A percentile compares a stretch with the other conserved stretches of the same genome.
These are phyloP conservation scores for Phaeosphaeriaceae sp. DNA, from an alignment of 2,329 filamentous ascomycete species.

Conservation along the genomic window DNA sequence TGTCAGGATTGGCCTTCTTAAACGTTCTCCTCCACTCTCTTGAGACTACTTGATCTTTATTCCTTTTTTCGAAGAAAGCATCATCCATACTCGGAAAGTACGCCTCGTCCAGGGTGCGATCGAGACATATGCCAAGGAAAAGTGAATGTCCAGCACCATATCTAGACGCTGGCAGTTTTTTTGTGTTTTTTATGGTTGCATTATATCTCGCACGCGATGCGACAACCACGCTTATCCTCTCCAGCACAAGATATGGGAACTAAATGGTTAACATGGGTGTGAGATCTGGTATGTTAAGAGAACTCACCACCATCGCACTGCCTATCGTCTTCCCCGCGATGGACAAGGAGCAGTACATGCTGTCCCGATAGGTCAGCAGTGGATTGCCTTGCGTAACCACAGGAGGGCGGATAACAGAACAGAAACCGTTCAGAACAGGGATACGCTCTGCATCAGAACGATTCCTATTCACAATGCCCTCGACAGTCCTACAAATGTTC, in stretches of 20 bases:
- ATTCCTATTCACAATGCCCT: neutral
- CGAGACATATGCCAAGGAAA: neutral
- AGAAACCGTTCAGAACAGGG: neutral
- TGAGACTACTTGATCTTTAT: conserved; percentile 4
- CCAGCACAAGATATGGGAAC: neutral
- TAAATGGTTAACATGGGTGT: neutral
- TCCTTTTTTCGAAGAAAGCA: neutral
- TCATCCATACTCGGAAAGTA: conserved; percentile 2
- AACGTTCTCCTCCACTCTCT: neutral
- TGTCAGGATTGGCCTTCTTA: too few species aligned
- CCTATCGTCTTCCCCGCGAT: neutral
- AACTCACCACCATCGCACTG: neutral
- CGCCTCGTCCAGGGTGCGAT: conserved; percentile 5
- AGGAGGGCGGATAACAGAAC: neutral
- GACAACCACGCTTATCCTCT: neutral
- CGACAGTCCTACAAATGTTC: neutral
- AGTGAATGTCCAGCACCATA: neutral
- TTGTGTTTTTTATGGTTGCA: too few species aligned
- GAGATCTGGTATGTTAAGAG: too few species aligned
- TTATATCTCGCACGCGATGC: too few species aligned
- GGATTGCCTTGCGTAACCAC: neutral
- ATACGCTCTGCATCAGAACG: neutral
- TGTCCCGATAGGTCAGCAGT: neutral
- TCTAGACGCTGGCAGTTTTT: neutral
- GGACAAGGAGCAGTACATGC: neutral